Evolutionary conservation across 2,329 filamentous ascomycete genomes (phyloP).

Genomic region (Phialophora macrospora): DNA sequence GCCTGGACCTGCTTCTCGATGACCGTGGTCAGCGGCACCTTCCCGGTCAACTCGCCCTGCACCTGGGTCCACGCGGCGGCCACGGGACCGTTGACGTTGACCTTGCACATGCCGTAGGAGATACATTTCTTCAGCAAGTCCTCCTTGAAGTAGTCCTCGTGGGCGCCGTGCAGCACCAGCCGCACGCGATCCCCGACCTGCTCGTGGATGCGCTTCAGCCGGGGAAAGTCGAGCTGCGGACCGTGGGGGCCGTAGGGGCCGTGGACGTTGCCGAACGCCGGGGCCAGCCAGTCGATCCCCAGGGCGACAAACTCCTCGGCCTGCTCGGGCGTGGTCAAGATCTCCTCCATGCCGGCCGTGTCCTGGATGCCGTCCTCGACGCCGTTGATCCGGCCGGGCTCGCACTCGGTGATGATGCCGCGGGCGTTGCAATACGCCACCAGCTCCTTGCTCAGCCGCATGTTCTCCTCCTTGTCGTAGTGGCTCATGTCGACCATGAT

Average conservation of each 20-base stretch:
- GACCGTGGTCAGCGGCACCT: conserved; percentile 58
- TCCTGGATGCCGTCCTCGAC: conserved; percentile 76
- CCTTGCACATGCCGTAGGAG: conserved; percentile 59
- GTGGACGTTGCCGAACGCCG: conserved; percentile 77
- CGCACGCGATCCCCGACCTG: conserved; percentile 56
- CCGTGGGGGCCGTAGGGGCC: conserved; percentile 65
- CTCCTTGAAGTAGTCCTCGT: conserved; percentile 61
- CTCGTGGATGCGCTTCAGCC: conserved; percentile 54
- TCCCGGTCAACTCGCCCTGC: conserved; percentile 56
- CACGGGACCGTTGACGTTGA: conserved; percentile 49
- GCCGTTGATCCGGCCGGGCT: conserved; percentile 72
- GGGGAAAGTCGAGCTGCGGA: conserved; percentile 47
- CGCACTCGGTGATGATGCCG: conserved; percentile 71
- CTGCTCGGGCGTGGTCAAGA: conserved; percentile 71
- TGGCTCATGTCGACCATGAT: conserved; percentile 82
- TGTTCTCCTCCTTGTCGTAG: conserved; percentile 71
- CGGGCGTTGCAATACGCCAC: conserved; percentile 67
- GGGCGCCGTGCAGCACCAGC: conserved; percentile 64
- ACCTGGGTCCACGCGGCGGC: conserved; percentile 52
- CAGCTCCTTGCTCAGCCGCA: conserved; percentile 66
- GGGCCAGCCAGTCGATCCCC: conserved; percentile 76
- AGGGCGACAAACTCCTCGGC: conserved; percentile 72
- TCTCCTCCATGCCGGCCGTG: conserved; percentile 64
- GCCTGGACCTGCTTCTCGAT: conserved; percentile 60
- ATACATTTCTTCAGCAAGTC: conserved; percentile 62